phyloP scores from a whole-genome alignment of 352 stramenopile species.

The Blastocystis sp. region DNA sequence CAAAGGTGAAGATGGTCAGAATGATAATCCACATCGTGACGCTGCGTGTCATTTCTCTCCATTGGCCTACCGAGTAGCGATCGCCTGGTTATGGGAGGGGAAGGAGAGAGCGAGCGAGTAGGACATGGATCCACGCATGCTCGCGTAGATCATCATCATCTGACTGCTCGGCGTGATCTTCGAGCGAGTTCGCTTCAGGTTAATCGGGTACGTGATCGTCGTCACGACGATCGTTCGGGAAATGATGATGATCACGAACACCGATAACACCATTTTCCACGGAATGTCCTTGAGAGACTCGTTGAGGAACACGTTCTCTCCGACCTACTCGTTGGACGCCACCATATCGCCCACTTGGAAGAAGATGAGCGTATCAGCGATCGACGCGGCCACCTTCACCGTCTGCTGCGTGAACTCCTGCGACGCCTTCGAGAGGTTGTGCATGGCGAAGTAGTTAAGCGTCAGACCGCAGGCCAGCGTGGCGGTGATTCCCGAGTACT shows the following conservation, averaged over 20 bases:
- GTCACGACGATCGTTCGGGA: slow-evolving; percentile 15
- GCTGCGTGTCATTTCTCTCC: neutral
- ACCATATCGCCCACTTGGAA: slow-evolving; percentile 59
- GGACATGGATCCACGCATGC: slow-evolving; percentile 58
- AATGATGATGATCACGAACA: slow-evolving; percentile 38
- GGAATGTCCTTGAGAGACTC: slow-evolving; percentile 16
- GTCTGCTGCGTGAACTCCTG: slow-evolving; percentile 57
- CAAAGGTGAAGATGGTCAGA: slow-evolving; percentile 55
- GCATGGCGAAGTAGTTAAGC: slow-evolving; percentile 61
- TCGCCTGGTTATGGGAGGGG: slow-evolving; percentile 39
- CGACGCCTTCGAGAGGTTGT: slow-evolving; percentile 58
- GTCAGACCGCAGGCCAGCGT: slow-evolving; percentile 60
- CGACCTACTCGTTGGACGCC: neutral
- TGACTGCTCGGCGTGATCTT: slow-evolving; percentile 17
- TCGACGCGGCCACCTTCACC: slow-evolving; percentile 58
- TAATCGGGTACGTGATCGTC: slow-evolving; percentile 52
- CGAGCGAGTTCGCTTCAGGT: slow-evolving; percentile 22
- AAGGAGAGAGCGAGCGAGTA: slow-evolving; percentile 60
- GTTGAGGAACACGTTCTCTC: slow-evolving; percentile 51
- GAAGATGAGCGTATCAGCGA: slow-evolving; percentile 61
- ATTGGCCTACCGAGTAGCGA: neutral
- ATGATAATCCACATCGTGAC: slow-evolving; percentile 59
- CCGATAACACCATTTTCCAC: slow-evolving; percentile 3
- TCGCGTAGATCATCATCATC: slow-evolving; percentile 58
- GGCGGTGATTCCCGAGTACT: slow-evolving; percentile 59